Evolutionary conservation across 2,329 filamentous ascomycete species (phyloP).

Genomic region (Phyllosticta capitalensis): DNA sequence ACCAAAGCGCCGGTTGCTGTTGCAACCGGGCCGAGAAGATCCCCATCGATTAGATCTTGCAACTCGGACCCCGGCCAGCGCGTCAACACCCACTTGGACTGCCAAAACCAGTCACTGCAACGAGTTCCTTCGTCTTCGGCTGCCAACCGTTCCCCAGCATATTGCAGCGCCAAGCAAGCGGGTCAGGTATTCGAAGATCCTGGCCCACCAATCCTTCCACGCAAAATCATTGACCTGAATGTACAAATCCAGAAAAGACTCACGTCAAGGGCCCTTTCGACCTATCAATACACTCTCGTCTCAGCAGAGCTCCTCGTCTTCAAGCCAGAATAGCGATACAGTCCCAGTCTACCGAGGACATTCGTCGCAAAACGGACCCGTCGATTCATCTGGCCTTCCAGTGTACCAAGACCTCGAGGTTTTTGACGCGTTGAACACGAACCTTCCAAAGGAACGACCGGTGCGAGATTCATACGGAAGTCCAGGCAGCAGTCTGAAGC

Average conservation of each 20-base stretch:
- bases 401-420: neutral
- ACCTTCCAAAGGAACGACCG: neutral
- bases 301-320: constrained; percentile 23
- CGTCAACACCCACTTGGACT: neutral
- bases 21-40: neutral
- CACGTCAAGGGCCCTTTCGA: constrained; percentile 22
- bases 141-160: neutral
- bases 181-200: neutral
- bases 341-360: neutral
- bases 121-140: neutral
- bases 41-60: neutral
- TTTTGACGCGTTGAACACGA: neutral
- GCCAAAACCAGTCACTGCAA: neutral
- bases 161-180: constrained; percentile 4
- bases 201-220: neutral
- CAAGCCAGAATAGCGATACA: neutral
- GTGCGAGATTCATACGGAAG: neutral
- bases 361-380: neutral
- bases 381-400: neutral
- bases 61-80: neutral
- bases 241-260: constrained; percentile 4
- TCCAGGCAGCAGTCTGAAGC: constrained; percentile 12
- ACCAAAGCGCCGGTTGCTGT: neutral
- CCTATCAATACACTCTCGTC: constrained; percentile 26
- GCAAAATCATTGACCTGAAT: constrained; percentile 3